These are phyloP conservation scores for Paraphoma chrysanthemicola DNA, from an alignment of 2,329 filamentous ascomycete species.

Conservation along the genomic window DNA sequence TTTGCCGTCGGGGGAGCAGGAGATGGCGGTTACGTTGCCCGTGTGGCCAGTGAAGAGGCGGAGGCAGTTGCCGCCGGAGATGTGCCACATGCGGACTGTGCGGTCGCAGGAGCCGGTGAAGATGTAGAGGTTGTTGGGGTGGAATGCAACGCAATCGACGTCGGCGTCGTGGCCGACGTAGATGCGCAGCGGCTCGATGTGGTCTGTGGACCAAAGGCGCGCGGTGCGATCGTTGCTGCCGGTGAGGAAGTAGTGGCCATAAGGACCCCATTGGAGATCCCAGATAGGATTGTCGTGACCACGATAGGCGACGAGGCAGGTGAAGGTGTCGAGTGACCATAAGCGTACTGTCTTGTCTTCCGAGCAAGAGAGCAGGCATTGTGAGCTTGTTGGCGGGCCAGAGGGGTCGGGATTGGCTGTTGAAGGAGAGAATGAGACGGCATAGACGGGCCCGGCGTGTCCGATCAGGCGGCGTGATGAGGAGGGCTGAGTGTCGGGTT, in stretches of 20 bases:
- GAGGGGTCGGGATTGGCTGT: conserved; percentile 56
- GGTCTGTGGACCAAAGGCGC: conserved; percentile 90
- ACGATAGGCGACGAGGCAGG: conserved; percentile 93
- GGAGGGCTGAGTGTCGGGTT: conserved; percentile 61
- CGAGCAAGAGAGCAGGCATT: conserved; percentile 85
- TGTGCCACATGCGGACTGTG: conserved; percentile 95
- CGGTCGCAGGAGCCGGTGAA: conserved; percentile 95
- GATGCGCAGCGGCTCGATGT: conserved; percentile 85
- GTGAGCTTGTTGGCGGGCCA: conserved; percentile 66
- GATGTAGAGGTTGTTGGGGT: conserved; percentile 90
- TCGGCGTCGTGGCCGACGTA: conserved; percentile 92
- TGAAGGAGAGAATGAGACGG: conserved; percentile 85
- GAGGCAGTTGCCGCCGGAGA: conserved; percentile 85
- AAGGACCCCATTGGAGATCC: conserved; percentile 87
- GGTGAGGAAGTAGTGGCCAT: conserved; percentile 92
- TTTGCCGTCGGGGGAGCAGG: conserved; percentile 87
- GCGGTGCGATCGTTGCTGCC: conserved; percentile 89
- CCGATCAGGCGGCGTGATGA: conserved; percentile 82
- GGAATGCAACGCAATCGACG: conserved; percentile 91
- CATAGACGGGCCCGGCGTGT: conserved; percentile 88
- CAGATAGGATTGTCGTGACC: conserved; percentile 90
- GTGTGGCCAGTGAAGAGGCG: conserved; percentile 92
- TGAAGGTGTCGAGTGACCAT: conserved; percentile 91
- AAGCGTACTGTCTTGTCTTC: conserved; percentile 87
- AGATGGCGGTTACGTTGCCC: conserved; percentile 82